These are phyloP conservation scores for Ambispora gerdemannii DNA, from an alignment of 192 early-diverging fungal species.

Conservation along the genomic window DNA sequence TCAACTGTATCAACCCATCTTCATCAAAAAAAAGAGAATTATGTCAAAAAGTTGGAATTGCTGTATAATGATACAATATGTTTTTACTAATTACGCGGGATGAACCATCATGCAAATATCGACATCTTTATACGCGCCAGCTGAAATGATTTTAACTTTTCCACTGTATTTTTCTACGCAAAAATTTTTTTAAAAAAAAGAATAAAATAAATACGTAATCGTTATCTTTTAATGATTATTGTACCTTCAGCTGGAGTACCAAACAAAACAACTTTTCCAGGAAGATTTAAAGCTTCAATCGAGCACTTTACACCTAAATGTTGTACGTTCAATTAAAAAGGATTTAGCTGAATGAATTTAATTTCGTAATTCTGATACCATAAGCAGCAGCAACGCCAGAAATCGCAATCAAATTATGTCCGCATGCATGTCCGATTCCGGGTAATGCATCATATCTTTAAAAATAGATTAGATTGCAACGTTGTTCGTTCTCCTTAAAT, in stretches of 20 bases:
- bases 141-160: slow-evolving; percentile 67
- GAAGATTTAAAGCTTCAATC: slow-evolving; percentile 42
- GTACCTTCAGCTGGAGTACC: slow-evolving; percentile 74
- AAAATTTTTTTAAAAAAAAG: slow-evolving; percentile 40
- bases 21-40: neutral
- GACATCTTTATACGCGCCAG: slow-evolving; percentile 65
- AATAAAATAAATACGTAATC: neutral
- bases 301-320: slow-evolving; percentile 27
- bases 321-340: no score
- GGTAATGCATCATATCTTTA: slow-evolving; percentile 61
- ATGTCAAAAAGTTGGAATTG: neutral
- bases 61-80: slow-evolving; percentile 12
- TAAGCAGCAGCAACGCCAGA: slow-evolving; percentile 61
- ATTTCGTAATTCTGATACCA: no score
- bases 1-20: neutral
- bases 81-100: slow-evolving; percentile 49
- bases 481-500: no score
- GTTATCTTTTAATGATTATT: no score
- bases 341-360: no score
- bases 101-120: slow-evolving; percentile 82
- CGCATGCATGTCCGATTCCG: slow-evolving; percentile 63
- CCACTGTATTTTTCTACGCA: slow-evolving; percentile 51
- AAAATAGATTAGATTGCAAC: neutral
- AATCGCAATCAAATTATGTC: slow-evolving; percentile 71
- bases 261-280: slow-evolving; percentile 64